phyloP scores from a whole-genome alignment of 208 protist species.

The Leptomonas pyrrhocoris region DNA sequence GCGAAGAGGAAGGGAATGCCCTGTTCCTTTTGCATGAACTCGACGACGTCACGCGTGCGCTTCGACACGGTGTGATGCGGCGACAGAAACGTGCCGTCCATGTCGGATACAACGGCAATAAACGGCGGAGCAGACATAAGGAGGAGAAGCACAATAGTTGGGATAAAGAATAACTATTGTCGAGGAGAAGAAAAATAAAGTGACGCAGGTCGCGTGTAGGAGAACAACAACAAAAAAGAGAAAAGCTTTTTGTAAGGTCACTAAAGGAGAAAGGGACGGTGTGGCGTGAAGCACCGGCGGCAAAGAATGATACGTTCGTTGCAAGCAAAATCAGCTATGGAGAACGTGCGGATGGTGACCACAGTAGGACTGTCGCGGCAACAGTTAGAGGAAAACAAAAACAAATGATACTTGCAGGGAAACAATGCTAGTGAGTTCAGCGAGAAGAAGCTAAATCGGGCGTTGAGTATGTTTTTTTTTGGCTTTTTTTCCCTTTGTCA shows the following conservation, averaged over 20 bases:
- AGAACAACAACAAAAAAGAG: neutral
- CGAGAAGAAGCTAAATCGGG: too few relatives aligned
- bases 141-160: neutral
- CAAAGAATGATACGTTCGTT: too few relatives aligned
- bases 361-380: too few relatives aligned
- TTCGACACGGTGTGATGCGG: conserved; percentile 36
- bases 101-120: conserved; percentile 48
- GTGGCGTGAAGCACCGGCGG: neutral
- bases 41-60: conserved; percentile 31
- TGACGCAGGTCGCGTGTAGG: neutral
- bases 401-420: too few relatives aligned
- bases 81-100: conserved; percentile 58
- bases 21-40: conserved; percentile 14
- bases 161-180: neutral
- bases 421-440: too few relatives aligned
- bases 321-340: too few relatives aligned
- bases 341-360: too few relatives aligned
- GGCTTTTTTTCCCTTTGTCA: too few relatives aligned
- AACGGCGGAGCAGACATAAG: conserved; percentile 17
- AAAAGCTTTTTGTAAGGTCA: neutral
- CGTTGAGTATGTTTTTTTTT: too few relatives aligned
- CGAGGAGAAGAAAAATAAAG: conserved; percentile 5
- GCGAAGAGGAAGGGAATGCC: conserved; percentile 48
- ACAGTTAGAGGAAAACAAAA: too few relatives aligned
- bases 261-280: neutral